Evolutionary conservation across 768 basidiomycete species (phyloP), one percentile per base, ranked within the genome.

Genomic region (Phaeotremella fagi): DNA sequence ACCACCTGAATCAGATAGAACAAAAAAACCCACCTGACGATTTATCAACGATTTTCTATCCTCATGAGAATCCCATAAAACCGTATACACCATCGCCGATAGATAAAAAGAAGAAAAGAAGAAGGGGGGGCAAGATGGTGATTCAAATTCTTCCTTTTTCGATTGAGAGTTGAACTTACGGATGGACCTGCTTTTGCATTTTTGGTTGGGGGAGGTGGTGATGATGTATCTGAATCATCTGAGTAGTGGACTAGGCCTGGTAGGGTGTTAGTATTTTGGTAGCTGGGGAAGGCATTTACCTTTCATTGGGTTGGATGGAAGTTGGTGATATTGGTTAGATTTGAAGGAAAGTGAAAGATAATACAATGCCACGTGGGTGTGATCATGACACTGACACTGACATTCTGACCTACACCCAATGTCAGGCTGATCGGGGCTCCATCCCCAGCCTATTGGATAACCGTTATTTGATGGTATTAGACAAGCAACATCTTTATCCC

Each of bases 41-140:
- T 22, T 23, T 3, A 14, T 52, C 28, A 55, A 47, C 45, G 12
- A 38, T 48, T 48, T 54, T 37, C 58, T 60, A 25, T 41, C 27
- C 20, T 25, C 38, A 41, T 41, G 29, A 14, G n/a, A 31, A 44
- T 42, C 33, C 55, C 55, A 43, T 15, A 52, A 51, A 50, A 44
- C 54, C 42, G 45, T 15, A 47, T 31, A 38, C 50, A 29, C 35
- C 6, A 23, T 25, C 22, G 20, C 20, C 31, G 48, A 26, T 20
- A 33, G 45, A 55, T 22, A 23, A 36, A 11, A 26, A 26, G 36
- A 25, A n/a, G 26, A 41, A 44, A 31, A 29, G 27, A 29, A 29
- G 36, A 47, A 45, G 49, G 52, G 53, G 61, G 64, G 61, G 48
- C 31, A 50, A 61, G 48, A 62, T 70, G 68, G 63, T 58, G 52